phyloP scores from a whole-genome alignment of 306 rosid species.

The Cucumis hystrix region DNA sequence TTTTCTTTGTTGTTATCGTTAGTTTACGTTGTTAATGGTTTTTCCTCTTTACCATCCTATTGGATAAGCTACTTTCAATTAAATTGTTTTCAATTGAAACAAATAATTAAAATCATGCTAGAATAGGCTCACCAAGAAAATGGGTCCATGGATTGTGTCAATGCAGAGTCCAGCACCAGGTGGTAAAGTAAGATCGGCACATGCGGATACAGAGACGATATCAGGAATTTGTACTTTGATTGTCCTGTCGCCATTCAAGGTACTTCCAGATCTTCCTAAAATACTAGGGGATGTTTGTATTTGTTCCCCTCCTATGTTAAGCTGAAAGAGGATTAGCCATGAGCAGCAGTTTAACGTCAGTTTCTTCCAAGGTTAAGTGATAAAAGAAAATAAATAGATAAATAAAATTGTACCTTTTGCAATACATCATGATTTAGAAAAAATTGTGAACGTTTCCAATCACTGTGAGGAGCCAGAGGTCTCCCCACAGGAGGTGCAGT shows the following conservation, averaged over 20 bases:
- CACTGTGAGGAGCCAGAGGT: conserved; percentile 73
- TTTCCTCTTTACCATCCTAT: not conserved
- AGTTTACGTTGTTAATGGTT: not conserved
- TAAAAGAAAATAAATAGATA: not conserved
- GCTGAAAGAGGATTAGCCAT: conserved; percentile 19
- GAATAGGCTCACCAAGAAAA: conserved; percentile 56
- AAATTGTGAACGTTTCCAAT: conserved; percentile 91
- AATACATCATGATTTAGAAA: conserved; percentile 82
- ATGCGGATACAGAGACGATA: conserved; percentile 80
- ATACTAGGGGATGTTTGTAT: conserved; percentile 29
- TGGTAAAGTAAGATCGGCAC: conserved; percentile 92
- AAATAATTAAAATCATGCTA: not conserved
- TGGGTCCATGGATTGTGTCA: conserved; percentile 62
- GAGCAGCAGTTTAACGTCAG: not conserved
- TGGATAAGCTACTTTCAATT: not conserved
- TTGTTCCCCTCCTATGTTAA: conserved; percentile 41
- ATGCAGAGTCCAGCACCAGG: conserved; percentile 98
- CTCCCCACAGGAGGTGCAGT: conserved; percentile 82
- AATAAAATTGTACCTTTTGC: conserved; percentile 45
- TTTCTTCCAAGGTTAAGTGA: not conserved
- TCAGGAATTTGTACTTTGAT: conserved; percentile 72
- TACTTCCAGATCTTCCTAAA: conserved; percentile 44
- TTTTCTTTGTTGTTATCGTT: not conserved
- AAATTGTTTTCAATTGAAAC: not conserved
- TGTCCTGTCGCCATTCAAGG: conserved; percentile 44